Evolutionary conservation across 2,329 filamentous ascomycete genomes (phyloP), one percentile per base, ranked within the genome.

Genomic region (Xylaria digitata): DNA sequence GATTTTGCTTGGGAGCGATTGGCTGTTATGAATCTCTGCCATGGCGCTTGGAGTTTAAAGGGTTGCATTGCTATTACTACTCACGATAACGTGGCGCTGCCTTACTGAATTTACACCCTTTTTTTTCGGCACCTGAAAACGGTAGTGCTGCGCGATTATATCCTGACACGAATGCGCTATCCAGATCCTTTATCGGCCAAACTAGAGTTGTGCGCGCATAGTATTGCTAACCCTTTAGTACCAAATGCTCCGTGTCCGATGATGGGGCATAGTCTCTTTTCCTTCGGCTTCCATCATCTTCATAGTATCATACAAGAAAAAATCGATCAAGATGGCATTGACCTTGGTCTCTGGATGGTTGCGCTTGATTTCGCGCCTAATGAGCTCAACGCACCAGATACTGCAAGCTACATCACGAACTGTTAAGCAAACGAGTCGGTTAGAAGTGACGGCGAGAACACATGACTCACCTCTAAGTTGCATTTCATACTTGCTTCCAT

Each of bases 241-340:
- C 94, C 94, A 97, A 68, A 97, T 97, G 76, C 93, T 96, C 77
- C 94, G 87, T 49, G 94, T 97, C 70, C 94, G 86, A 80, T 97
- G 94, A 80, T 97, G 94, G 5, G 93, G 92, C 67, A 93, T 87
- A 46, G 82, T 83, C 75, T 89, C 87, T 62, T 84, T 78, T 59
- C 89, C 83, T 71, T 83, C 78, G 0, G 81, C 83, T 78, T 98
- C 95, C 76, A 92, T 79, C 75, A 93, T 91, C 79, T 98, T 99
- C 81, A 96, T 94, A 19, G 91, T 89, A 80, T 99, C 96, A 77
- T 99, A 99, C 62, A 99, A 82, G 79, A 97, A 97, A 80, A 98
- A 99, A 79, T 99, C 96, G 70, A 99, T 96, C 73, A 99, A 80
- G 45, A 98, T 93, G 30, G 96, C 94, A 77, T 99, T 99, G 72